Evolutionary conservation across 257 asterid species (phyloP).

Genomic region (Haberlea rhodopensis): DNA sequence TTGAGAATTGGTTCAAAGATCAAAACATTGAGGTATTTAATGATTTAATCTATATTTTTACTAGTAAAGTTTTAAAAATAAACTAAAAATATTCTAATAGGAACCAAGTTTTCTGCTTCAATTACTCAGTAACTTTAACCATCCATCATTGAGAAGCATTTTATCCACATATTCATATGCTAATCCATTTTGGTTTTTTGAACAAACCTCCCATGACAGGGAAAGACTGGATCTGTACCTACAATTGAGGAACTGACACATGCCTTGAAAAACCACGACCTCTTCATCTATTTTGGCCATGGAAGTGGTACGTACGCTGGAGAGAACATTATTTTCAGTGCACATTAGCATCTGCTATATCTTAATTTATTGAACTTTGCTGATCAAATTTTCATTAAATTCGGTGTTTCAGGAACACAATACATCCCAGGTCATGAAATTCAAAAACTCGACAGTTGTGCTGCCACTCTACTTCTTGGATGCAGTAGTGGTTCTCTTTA

Average conservation of each 20-base stretch:
- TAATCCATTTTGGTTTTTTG: constrained; percentile 18
- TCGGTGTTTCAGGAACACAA: constrained; percentile 54
- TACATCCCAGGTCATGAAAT: constrained; percentile 78
- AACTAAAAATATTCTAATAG: neutral
- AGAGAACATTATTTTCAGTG: neutral
- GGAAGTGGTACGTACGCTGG: constrained; percentile 65
- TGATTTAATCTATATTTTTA: constrained; percentile 21
- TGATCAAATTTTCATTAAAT: constrained; percentile 9
- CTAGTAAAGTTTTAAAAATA: neutral
- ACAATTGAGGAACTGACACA: constrained; percentile 58
- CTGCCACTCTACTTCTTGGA: constrained; percentile 89
- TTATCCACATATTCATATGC: neutral
- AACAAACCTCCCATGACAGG: constrained; percentile 47
- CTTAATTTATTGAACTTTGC: constrained; percentile 2
- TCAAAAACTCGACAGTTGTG: constrained; percentile 68
- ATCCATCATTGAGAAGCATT: neutral
- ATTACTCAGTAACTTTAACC: neutral
- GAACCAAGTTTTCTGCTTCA: neutral
- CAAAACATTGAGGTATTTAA: constrained; percentile 77
- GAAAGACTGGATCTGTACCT: constrained; percentile 74
- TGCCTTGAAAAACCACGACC: constrained; percentile 79
- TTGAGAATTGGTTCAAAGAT: constrained; percentile 86
- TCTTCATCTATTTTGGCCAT: constrained; percentile 88
- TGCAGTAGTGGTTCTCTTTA: constrained; percentile 87
- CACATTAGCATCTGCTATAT: neutral